A percentile compares a stretch with the other conserved stretches of the same genome.
These are phyloP conservation scores for Ophiorrhiza pumila DNA, from an alignment of 257 asterid species.

Conservation along the genomic window DNA sequence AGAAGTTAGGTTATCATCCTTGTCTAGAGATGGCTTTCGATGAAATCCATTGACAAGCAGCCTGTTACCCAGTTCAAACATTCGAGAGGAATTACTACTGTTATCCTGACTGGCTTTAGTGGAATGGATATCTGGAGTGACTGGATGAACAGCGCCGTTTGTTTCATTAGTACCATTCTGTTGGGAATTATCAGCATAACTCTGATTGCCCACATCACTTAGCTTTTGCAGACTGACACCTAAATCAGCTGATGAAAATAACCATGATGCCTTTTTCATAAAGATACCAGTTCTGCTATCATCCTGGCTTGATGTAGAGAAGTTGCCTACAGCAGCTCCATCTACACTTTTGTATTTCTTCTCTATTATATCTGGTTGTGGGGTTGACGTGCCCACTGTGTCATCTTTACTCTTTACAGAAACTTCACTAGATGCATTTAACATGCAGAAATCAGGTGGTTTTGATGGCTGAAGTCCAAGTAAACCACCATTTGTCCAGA, in stretches of 20 bases:
- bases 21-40: constrained; percentile 38
- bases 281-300: constrained; percentile 40
- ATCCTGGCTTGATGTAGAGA: constrained; percentile 37
- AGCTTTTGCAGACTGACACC: constrained; percentile 54
- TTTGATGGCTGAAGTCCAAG: constrained; percentile 96
- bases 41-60: constrained; percentile 54
- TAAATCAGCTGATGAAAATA: constrained; percentile 68
- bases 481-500: constrained; percentile 98
- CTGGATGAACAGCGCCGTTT: constrained; percentile 20
- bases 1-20: constrained; percentile 28
- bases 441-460: constrained; percentile 69
- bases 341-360: constrained; percentile 25
- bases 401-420: constrained; percentile 30
- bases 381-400: constrained; percentile 20
- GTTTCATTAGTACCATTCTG: constrained; percentile 28
- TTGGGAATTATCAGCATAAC: constrained; percentile 22
- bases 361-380: constrained; percentile 32
- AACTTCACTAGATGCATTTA: constrained; percentile 35
- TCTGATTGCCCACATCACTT: constrained; percentile 32
- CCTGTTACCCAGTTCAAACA: constrained; percentile 54
- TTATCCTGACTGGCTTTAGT: constrained; percentile 35
- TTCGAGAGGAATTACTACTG: constrained; percentile 49
- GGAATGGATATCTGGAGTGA: constrained; percentile 26
- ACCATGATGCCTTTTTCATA: constrained; percentile 57
- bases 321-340: constrained; percentile 27